Conservation (phyloP, 805 yeast species). For the Tetrapisispora taiwanensis region DNA sequence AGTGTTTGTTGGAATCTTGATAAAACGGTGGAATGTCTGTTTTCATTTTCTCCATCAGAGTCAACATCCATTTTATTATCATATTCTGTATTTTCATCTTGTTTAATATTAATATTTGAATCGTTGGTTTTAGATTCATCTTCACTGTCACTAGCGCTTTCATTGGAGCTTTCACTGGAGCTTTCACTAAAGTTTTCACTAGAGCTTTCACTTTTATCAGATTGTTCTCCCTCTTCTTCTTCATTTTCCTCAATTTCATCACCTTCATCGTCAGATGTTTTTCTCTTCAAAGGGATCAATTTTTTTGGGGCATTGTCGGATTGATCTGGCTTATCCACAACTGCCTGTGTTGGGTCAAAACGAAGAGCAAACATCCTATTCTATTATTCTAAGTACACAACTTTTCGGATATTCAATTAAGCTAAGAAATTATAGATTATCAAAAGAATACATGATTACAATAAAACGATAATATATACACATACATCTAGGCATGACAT, state of each 20-base stretch:
- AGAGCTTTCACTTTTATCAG: neutral
- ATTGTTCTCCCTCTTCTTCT: neutral
- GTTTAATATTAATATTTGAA: neutral
- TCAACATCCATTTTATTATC: slow-evolving; percentile 4
- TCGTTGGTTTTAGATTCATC: slow-evolving; percentile 2
- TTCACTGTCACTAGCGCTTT: slow-evolving; percentile 10
- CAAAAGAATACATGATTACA: too few species aligned
- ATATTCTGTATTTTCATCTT: slow-evolving; percentile 3
- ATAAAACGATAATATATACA: too few species aligned
- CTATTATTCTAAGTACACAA: too few species aligned
- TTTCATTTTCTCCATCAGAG: slow-evolving; percentile 5
- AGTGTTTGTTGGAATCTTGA: slow-evolving; percentile 42
- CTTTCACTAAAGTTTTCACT: neutral
- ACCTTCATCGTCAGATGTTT: slow-evolving; percentile 5
- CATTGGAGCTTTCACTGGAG: slow-evolving; percentile 9
- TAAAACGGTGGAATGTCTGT: slow-evolving; percentile 42
- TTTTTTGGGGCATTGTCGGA: slow-evolving; percentile 3
- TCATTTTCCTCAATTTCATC: neutral
- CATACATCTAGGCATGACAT: too few species aligned
- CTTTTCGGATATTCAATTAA: too few species aligned
- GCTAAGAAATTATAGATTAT: too few species aligned
- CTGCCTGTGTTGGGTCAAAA: slow-evolving; percentile 41
- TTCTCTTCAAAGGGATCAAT: slow-evolving; percentile 21
- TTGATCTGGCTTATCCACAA: neutral
- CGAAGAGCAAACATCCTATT: slow-evolving; percentile 51